Conservation (phyloP, 306 rosid species). For the Hippophae rhamnoides region DNA sequence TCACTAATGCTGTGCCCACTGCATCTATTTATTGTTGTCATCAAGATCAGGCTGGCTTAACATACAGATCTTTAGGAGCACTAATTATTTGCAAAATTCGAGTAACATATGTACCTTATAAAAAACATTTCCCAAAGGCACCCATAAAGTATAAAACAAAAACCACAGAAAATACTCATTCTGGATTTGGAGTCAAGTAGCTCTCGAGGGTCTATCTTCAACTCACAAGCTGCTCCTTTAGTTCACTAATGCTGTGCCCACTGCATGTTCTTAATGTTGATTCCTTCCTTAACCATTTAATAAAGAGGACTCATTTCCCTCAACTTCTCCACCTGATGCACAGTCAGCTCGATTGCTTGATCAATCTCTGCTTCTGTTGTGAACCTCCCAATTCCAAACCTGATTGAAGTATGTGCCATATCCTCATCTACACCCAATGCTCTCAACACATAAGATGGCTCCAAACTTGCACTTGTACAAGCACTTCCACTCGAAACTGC, state of each 20-base stretch:
- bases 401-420: constrained; percentile 94
- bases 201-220: no score
- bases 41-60: no score
- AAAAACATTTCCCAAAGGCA: no score
- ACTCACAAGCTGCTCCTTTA: background rate
- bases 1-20: constrained; percentile 78
- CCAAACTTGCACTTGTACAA: constrained; percentile 93
- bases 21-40: no score
- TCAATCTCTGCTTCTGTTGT: constrained; percentile 86
- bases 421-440: constrained; percentile 98
- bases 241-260: constrained; percentile 72
- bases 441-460: constrained; percentile 89
- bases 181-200: no score
- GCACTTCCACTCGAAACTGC: constrained; percentile 99
- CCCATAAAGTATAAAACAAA: no score
- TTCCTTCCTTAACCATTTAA: constrained; percentile 93
- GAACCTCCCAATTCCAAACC: constrained; percentile 96
- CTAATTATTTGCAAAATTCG: no score
- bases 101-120: no score
- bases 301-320: constrained; percentile 97
- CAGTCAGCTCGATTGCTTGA: constrained; percentile 62
- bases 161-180: no score
- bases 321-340: constrained; percentile 73
- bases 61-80: no score
- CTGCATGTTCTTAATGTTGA: constrained; percentile 66